These are phyloP conservation scores for Drechslerella dactyloides DNA, from an alignment of 2,329 filamentous ascomycete species.

Conservation along the genomic window DNA sequence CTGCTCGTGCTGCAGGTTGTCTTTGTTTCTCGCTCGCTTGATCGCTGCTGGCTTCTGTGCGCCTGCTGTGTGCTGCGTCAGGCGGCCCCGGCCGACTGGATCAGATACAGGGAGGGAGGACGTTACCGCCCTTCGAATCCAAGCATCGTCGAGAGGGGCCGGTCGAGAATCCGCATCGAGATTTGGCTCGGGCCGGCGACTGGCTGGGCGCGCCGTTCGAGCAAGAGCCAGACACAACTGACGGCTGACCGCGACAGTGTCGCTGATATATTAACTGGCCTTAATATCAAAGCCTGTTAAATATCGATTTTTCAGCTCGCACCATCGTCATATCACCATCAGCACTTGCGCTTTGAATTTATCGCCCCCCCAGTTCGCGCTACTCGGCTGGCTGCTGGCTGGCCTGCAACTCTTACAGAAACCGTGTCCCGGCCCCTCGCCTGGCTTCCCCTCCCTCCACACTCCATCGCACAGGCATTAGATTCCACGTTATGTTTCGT, in stretches of 20 bases:
- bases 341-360: neutral
- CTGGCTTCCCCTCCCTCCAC: slow-evolving; percentile 14
- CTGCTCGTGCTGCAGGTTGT: slow-evolving; percentile 33
- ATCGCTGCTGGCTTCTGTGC: slow-evolving; percentile 31
- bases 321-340: neutral
- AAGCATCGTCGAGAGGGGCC: slow-evolving; percentile 1
- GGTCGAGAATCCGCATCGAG: slow-evolving; percentile 5
- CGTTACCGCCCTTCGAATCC: neutral
- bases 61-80: slow-evolving; percentile 20
- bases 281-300: neutral
- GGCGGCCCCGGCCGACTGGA: slow-evolving; percentile 38
- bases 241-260: neutral
- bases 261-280: neutral
- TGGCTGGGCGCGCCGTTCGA: neutral
- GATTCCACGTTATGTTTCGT: slow-evolving; percentile 35
- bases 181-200: neutral
- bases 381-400: slow-evolving; percentile 9
- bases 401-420: slow-evolving; percentile 40
- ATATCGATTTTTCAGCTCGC: neutral
- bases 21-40: neutral
- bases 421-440: slow-evolving; percentile 43
- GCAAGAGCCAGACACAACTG: neutral
- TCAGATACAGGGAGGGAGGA: slow-evolving; percentile 36
- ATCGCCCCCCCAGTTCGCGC: slow-evolving; percentile 1
- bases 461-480: slow-evolving; percentile 41